Evolutionary conservation across 257 asterid species (phyloP).

Genomic region (Solanum virginianum): DNA sequence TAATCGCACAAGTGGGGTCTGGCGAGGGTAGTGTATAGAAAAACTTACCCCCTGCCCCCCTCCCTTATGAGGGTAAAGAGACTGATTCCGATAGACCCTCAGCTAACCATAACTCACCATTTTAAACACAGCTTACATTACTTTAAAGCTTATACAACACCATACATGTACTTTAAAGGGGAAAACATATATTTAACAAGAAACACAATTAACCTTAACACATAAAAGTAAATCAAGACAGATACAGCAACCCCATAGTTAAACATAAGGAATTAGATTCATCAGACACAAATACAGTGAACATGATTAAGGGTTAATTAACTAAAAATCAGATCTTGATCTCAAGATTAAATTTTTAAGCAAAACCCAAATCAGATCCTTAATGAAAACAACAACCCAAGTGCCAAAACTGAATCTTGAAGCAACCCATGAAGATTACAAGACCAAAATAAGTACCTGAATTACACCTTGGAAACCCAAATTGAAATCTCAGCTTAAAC

Average conservation of each 20-base stretch:
- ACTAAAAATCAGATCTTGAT: conserved; percentile 8
- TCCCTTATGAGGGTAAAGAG: no score
- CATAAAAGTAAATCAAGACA: not conserved
- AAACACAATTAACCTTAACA: not conserved
- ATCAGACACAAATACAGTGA: not conserved
- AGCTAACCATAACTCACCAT: not conserved
- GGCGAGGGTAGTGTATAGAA: no score
- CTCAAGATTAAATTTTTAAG: not conserved
- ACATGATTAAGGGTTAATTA: not conserved
- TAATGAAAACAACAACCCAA: not conserved
- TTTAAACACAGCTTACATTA: not conserved
- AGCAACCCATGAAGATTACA: not conserved
- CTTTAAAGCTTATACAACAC: not conserved
- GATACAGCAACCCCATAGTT: not conserved
- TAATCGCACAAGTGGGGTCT: no score
- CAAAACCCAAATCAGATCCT: conserved; percentile 4
- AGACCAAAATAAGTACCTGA: not conserved
- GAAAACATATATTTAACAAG: not conserved
- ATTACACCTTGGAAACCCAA: not conserved
- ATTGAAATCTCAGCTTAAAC: not conserved
- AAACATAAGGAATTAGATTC: not conserved
- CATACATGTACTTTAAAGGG: not conserved
- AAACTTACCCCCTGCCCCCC: no score
- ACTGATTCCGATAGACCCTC: no score
- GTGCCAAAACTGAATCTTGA: not conserved